Evolutionary conservation across 768 basidiomycete genomes (phyloP), one percentile per base, ranked within the genome.

Genomic region (Peribolospora kevripleyi): DNA sequence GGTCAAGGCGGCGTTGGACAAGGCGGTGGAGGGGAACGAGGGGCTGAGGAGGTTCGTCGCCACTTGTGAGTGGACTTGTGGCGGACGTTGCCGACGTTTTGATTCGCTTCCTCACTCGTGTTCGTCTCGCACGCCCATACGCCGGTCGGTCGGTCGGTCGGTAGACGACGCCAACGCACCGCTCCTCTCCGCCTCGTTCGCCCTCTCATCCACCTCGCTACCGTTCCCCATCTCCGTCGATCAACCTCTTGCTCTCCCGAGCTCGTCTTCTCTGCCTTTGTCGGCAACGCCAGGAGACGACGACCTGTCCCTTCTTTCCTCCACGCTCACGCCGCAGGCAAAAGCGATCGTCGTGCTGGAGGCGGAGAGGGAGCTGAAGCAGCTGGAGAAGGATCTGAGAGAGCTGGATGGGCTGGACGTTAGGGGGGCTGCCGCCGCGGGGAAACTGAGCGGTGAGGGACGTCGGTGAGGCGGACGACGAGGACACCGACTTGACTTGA

Each of bases 341-440:
- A 58, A 60, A 45, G 58, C 58, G 41, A 47, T 53, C 5, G 48
- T 63, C 38, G 54, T 62, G 50, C 58, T 63, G 43, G 62, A 63
- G 38, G 48, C 57, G 2, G 62, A 63, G 46, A 4, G 48, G 10
- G 61, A 61, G 48, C 46, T 62, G 36, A 38, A 52, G 11, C 43
- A 48, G 5, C 49, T 63, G 47, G 62, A 63, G 39, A 51, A 58
- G 2, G 59, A 61, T 6, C 45, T 61, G 38, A 46, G 62, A n/a
- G 62, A 62, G 42, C 46, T 63, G 10, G 52, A 46, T 2, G 38
- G 48, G 11, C 54, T 61, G 9, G 54, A 59, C 3, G 54, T 59
- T 49, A 37, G 53, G 7, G 56, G 57, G 0, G 53, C 54, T 36
- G 57, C 59, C 4, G 59, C 54, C 0, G 58, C 57, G 0, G 59